A percentile compares a stretch with the other conserved stretches of the same genome.
These are phyloP conservation scores for Entomortierella parvispora DNA, from an alignment of 192 early-diverging fungal species.

Conservation along the genomic window DNA sequence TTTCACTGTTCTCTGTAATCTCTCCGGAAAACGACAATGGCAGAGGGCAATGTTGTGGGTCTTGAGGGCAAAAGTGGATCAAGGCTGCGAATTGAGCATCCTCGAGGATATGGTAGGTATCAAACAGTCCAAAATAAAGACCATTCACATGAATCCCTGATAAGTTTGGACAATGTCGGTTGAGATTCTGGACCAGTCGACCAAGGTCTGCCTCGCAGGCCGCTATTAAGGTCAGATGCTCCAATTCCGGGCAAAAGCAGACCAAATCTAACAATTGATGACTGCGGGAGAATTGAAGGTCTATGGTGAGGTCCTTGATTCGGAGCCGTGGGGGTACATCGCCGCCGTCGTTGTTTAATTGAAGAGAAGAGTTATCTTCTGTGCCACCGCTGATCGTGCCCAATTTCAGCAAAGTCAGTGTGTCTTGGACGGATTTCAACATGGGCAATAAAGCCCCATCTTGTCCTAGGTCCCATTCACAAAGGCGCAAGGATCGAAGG, in stretches of 20 bases:
- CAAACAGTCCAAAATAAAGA: slow-evolving; percentile 9
- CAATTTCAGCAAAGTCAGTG: not conserved
- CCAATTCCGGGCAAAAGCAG: slow-evolving; percentile 7
- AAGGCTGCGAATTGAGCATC: slow-evolving; percentile 1
- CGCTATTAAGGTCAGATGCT: not conserved
- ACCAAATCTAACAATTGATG: not conserved
- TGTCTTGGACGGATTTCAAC: not conserved
- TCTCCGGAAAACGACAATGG: too few species aligned
- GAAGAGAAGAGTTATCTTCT: not conserved
- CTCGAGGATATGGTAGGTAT: slow-evolving; percentile 1
- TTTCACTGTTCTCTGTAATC: too few species aligned
- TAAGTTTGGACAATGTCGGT: not conserved
- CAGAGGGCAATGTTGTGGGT: too few species aligned
- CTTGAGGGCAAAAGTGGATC: too few species aligned
- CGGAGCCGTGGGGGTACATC: not conserved
- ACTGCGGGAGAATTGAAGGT: slow-evolving; percentile 5
- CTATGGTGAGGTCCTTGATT: not conserved
- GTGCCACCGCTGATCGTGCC: slow-evolving; percentile 1
- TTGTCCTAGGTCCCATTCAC: slow-evolving; percentile 7
- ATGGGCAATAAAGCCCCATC: not conserved
- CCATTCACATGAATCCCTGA: not conserved
- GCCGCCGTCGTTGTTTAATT: not conserved
- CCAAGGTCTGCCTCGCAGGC: not conserved
- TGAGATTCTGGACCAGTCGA: not conserved
- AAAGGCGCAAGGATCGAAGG: not conserved